These are phyloP conservation scores for Dispira parvispora DNA, from an alignment of 192 early-diverging fungal species.

Conservation along the genomic window DNA sequence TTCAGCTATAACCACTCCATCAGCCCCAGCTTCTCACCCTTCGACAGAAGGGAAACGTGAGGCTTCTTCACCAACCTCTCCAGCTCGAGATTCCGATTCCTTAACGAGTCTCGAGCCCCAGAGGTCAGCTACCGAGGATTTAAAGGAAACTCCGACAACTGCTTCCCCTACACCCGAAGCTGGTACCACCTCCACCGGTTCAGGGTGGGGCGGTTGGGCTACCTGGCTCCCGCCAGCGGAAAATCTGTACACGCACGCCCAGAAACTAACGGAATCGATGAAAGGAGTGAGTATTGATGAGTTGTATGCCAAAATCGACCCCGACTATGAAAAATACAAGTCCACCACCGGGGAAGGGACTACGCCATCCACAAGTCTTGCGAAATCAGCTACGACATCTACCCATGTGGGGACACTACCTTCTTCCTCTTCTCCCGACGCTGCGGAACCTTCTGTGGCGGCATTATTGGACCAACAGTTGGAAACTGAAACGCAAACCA, in stretches of 20 bases:
- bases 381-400: not conserved
- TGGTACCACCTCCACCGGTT: not conserved
- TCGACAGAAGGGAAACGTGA: too few relatives aligned
- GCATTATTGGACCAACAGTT: not conserved
- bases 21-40: too few relatives aligned
- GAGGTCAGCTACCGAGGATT: too few relatives aligned
- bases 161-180: too few relatives aligned
- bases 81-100: too few relatives aligned
- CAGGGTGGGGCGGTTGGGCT: slow-evolving; percentile 6
- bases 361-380: not conserved
- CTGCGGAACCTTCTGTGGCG: not conserved
- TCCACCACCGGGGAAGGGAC: too few relatives aligned
- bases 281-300: slow-evolving; percentile 7
- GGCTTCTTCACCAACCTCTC: too few relatives aligned
- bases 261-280: not conserved
- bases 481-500: not conserved
- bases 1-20: too few relatives aligned
- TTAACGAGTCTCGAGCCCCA: too few relatives aligned
- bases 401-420: not conserved
- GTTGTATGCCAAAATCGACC: slow-evolving; percentile 7
- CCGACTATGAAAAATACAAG: not conserved
- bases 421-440: not conserved
- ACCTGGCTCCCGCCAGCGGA: not conserved
- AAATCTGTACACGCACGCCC: slow-evolving; percentile 4
- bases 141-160: too few relatives aligned